Conservation (phyloP, 306 rosid species). For the Senna siamea region DNA sequence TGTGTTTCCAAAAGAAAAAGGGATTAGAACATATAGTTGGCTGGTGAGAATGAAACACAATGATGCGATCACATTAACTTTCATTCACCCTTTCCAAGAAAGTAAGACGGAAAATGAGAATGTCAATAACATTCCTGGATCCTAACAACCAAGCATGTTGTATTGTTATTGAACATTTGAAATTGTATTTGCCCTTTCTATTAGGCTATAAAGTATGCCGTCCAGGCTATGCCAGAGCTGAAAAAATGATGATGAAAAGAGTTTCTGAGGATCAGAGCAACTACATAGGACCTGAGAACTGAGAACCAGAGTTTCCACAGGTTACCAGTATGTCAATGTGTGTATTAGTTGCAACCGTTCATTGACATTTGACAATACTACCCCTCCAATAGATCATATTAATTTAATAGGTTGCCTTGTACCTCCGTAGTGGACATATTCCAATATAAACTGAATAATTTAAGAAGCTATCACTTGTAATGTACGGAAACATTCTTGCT, state of each 20-base stretch:
- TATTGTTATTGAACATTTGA: too few relatives aligned
- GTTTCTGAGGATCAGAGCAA: conserved; percentile 3
- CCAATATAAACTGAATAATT: neutral
- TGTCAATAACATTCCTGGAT: neutral
- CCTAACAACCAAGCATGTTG: conserved; percentile 14
- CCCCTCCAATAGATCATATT: neutral
- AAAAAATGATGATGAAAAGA: conserved; percentile 9
- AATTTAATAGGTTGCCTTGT: neutral
- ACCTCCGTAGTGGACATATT: neutral
- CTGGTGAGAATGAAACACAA: conserved; percentile 14
- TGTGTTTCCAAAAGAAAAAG: neutral
- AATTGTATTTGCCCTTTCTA: conserved; percentile 1
- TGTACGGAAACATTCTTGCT: too few relatives aligned
- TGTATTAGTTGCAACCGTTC: too few relatives aligned
- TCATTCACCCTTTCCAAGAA: neutral
- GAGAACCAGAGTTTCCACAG: conserved; percentile 7
- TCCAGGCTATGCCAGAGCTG: conserved; percentile 3
- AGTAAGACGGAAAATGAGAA: neutral
- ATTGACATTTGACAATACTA: conserved; percentile 12
- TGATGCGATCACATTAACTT: conserved; percentile 3
- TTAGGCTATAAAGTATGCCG: neutral
- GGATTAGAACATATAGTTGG: conserved; percentile 4
- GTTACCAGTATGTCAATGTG: neutral
- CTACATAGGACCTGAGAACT: neutral
- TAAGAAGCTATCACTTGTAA: conserved; percentile 31